Conservation (phyloP, 495 filamentous ascomycete genomes). For the Lasiosphaeria ovina region DNA sequence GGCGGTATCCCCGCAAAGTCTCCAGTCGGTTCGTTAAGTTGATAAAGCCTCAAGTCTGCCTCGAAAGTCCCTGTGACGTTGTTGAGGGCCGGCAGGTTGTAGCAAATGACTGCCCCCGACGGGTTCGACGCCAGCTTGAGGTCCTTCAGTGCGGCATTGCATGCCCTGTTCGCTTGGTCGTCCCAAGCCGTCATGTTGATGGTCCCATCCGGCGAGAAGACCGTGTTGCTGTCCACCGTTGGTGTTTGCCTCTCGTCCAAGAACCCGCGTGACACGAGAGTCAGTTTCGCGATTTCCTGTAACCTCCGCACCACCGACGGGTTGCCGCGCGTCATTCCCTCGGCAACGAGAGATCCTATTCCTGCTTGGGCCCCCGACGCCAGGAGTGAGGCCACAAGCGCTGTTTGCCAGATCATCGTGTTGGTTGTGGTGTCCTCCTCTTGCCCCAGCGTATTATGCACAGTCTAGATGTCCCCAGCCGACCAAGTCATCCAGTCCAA, state of each 20-base stretch:
- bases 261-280: conserved; percentile 16
- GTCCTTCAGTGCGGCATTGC: conserved; percentile 42
- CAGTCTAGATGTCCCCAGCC: background rate
- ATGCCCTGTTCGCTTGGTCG: conserved; percentile 50
- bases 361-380: conserved; percentile 29
- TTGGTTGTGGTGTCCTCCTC: conserved; percentile 18
- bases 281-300: conserved; percentile 28
- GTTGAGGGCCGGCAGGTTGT: conserved; percentile 66
- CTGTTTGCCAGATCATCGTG: conserved; percentile 32
- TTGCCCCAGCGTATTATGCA: conserved; percentile 18
- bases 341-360: conserved; percentile 23
- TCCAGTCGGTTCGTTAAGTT: conserved; percentile 54
- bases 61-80: conserved; percentile 63
- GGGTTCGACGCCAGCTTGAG: conserved; percentile 59
- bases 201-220: conserved; percentile 32
- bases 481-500: conserved; percentile 13
- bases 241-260: conserved; percentile 24
- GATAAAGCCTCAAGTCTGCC: conserved; percentile 69
- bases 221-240: conserved; percentile 11
- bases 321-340: conserved; percentile 26
- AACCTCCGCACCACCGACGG: conserved; percentile 23
- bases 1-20: conserved; percentile 56
- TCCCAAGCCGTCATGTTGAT: conserved; percentile 53
- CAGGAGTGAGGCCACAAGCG: conserved; percentile 28
- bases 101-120: conserved; percentile 73